Evolutionary conservation across 2,329 filamentous ascomycete genomes (phyloP).

Genomic region (Dactylellina leptospora): DNA sequence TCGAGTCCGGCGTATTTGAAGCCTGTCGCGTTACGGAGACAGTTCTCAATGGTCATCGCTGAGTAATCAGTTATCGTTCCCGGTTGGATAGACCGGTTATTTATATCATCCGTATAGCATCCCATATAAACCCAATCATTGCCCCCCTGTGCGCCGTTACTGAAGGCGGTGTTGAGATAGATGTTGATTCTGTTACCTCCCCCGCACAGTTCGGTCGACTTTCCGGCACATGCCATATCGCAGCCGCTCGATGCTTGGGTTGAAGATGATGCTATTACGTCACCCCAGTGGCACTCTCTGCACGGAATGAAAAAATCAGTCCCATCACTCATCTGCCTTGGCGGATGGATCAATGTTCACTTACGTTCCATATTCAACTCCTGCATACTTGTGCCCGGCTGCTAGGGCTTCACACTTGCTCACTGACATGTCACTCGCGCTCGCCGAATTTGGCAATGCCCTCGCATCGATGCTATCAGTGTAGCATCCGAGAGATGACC

Average conservation of each 20-base stretch:
- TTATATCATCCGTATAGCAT: too few species aligned
- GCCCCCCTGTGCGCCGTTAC: neutral
- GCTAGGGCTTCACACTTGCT: conserved; percentile 9
- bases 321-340: neutral
- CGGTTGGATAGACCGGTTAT: too few species aligned
- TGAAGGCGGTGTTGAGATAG: conserved; percentile 14
- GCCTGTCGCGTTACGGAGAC: neutral
- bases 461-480: conserved; percentile 15
- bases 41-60: conserved; percentile 9
- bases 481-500: conserved; percentile 26
- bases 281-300: conserved; percentile 11
- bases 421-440: neutral
- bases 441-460: neutral
- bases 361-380: conserved; percentile 31
- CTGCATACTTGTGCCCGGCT: conserved; percentile 21
- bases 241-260: neutral
- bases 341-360: neutral
- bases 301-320: neutral
- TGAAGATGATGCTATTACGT: neutral
- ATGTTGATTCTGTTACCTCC: conserved; percentile 13
- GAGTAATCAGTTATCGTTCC: too few species aligned
- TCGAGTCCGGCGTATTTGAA: neutral
- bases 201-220: neutral
- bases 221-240: conserved; percentile 3
- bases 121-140: neutral